A percentile compares a stretch with the other conserved stretches of the same genome.
These are phyloP conservation scores for Leptomonas pyrrhocoris DNA, from an alignment of 208 protist genomes.

Conservation along the genomic window DNA sequence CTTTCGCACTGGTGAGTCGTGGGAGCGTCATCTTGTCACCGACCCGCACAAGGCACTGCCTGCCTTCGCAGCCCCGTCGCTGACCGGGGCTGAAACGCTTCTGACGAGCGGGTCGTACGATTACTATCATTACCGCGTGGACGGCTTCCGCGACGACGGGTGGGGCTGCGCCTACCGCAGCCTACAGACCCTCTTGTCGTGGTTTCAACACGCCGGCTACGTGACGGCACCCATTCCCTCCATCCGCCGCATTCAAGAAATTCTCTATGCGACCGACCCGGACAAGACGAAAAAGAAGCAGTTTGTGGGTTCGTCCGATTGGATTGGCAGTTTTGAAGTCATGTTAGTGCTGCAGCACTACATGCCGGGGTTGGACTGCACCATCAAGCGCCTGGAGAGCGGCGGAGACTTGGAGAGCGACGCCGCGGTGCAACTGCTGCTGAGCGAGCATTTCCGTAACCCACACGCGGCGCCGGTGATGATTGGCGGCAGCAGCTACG, in stretches of 20 bases:
- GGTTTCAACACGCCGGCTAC: constrained; percentile 74
- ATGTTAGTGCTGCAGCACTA: constrained; percentile 89
- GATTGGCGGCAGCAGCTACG: constrained; percentile 95
- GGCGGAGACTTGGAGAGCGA: constrained; percentile 84
- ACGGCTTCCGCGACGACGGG: constrained; percentile 92
- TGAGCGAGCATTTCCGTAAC: constrained; percentile 88
- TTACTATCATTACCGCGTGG: constrained; percentile 96
- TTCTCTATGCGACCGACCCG: constrained; percentile 76
- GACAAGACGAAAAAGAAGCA: constrained; percentile 74
- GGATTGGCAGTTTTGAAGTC: constrained; percentile 95
- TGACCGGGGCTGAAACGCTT: constrained; percentile 46
- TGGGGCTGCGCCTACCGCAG: constrained; percentile 97
- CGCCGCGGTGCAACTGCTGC: constrained; percentile 54
- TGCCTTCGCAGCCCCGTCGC: constrained; percentile 9
- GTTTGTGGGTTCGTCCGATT: constrained; percentile 93
- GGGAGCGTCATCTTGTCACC: constrained; percentile 64
- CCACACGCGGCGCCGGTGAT: constrained; percentile 90
- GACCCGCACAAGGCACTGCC: constrained; percentile 53
- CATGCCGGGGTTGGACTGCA: constrained; percentile 78
- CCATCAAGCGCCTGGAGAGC: constrained; percentile 84
- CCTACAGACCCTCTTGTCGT: constrained; percentile 87
- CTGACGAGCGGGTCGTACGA: constrained; percentile 87
- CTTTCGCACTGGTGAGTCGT: constrained; percentile 39
- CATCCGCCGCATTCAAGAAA: constrained; percentile 84
- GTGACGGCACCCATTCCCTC: constrained; percentile 57